Conservation (phyloP, 2,329 filamentous ascomycete genomes). For the Claviceps sorghi region DNA sequence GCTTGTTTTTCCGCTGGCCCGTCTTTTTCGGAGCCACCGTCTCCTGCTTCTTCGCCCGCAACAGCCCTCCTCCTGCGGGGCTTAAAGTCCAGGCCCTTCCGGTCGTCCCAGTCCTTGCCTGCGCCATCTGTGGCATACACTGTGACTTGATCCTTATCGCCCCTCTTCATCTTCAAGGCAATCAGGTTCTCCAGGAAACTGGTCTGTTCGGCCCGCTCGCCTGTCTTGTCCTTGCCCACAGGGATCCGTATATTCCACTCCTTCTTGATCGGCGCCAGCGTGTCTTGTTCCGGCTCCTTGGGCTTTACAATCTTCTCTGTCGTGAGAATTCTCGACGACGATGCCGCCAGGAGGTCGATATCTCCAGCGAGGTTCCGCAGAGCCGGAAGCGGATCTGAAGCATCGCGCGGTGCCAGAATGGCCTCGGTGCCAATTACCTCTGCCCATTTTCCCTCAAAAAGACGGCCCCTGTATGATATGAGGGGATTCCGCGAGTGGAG, state of each 20-base stretch:
- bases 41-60: neutral
- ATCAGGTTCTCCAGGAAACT: conserved; percentile 53
- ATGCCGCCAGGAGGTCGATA: conserved; percentile 54
- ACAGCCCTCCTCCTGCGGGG: conserved; percentile 14
- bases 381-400: conserved; percentile 18
- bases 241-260: conserved; percentile 32
- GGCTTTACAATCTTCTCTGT: conserved; percentile 42
- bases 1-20: conserved; percentile 6
- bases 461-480: conserved; percentile 61
- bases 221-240: conserved; percentile 29
- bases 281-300: conserved; percentile 21
- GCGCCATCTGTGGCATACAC: conserved; percentile 35
- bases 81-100: conserved; percentile 25
- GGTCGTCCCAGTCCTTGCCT: conserved; percentile 27
- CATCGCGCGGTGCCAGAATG: conserved; percentile 44
- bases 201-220: conserved; percentile 32
- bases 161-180: conserved; percentile 46
- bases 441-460: conserved; percentile 71
- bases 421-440: conserved; percentile 74
- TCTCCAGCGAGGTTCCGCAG: conserved; percentile 33
- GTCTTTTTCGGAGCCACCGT: conserved; percentile 3
- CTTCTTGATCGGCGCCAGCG: conserved; percentile 24
- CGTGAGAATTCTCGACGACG: conserved; percentile 44
- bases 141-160: conserved; percentile 52
- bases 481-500: conserved; percentile 64